Evolutionary conservation across 2,329 filamentous ascomycete species (phyloP).

Genomic region (Claviceps sp.): DNA sequence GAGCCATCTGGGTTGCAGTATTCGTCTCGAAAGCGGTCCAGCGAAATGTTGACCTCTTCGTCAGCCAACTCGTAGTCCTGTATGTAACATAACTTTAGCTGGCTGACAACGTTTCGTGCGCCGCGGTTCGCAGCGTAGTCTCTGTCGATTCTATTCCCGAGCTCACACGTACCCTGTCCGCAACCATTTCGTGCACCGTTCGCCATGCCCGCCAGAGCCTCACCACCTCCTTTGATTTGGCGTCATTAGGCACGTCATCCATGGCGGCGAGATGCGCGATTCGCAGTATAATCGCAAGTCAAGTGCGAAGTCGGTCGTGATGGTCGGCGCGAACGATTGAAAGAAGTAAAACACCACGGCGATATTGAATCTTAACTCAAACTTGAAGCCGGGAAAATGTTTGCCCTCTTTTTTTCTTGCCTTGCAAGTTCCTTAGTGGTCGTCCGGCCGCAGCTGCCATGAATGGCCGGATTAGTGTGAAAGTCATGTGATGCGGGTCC

Average conservation of each 20-base stretch:
- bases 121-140: not conserved
- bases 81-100: not conserved
- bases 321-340: not conserved
- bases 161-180: conserved; percentile 57
- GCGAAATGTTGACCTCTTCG: conserved; percentile 73
- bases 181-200: conserved; percentile 90
- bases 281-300: not conserved
- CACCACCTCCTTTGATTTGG: conserved; percentile 39
- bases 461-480: not conserved
- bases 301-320: conserved; percentile 1
- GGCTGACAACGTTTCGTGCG: not conserved
- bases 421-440: not conserved
- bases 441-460: not conserved
- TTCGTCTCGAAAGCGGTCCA: conserved; percentile 64
- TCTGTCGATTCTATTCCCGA: not conserved
- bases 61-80: conserved; percentile 90
- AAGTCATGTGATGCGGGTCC: conserved; percentile 1
- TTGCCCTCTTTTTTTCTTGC: not conserved
- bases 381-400: not conserved
- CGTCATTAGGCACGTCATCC: conserved; percentile 33
- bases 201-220: conserved; percentile 88
- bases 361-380: not conserved
- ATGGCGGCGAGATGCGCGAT: conserved; percentile 12
- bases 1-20: conserved; percentile 62
- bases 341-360: too few relatives aligned